Percentiles rank a stretch among this genome's conserved stretches.
These are phyloP conservation scores for Venturia pyrina DNA, from an alignment of 2,329 filamentous ascomycete species.

Conservation along the genomic window DNA sequence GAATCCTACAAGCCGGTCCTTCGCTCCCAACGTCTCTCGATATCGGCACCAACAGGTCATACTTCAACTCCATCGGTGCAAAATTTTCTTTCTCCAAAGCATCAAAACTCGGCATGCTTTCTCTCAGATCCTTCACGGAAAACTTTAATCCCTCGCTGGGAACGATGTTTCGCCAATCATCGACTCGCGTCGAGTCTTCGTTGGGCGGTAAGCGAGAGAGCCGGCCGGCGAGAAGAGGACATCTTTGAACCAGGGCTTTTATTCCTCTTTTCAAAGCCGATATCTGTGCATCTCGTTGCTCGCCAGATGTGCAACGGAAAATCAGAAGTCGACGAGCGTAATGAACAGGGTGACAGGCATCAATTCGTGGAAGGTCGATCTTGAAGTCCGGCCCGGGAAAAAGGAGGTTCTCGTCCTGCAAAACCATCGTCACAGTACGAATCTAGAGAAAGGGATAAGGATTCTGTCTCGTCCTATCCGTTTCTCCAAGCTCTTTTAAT, in stretches of 20 bases:
- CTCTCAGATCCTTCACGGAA: conserved; percentile 3
- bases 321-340: conserved; percentile 6
- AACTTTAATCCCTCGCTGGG: conserved; percentile 3
- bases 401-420: not conserved
- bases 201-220: not conserved
- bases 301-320: conserved; percentile 7
- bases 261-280: conserved; percentile 1
- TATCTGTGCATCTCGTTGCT: conserved; percentile 4
- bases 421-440: no score
- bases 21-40: conserved; percentile 5
- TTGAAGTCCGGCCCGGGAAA: conserved; percentile 6
- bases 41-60: conserved; percentile 8
- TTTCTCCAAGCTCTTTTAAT: not conserved
- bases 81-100: not conserved
- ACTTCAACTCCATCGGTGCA: not conserved
- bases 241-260: conserved; percentile 6
- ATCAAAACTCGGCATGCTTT: not conserved
- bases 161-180: conserved; percentile 10
- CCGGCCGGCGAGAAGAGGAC: conserved; percentile 5
- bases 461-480: not conserved
- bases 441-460: no score
- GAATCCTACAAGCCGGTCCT: conserved; percentile 7
- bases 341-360: conserved; percentile 8
- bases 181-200: not conserved
- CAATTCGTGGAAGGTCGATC: conserved; percentile 6